These are phyloP conservation scores for Eucalyptus cloeziana DNA, from an alignment of 345 rosid genomes.

Conservation along the genomic window DNA sequence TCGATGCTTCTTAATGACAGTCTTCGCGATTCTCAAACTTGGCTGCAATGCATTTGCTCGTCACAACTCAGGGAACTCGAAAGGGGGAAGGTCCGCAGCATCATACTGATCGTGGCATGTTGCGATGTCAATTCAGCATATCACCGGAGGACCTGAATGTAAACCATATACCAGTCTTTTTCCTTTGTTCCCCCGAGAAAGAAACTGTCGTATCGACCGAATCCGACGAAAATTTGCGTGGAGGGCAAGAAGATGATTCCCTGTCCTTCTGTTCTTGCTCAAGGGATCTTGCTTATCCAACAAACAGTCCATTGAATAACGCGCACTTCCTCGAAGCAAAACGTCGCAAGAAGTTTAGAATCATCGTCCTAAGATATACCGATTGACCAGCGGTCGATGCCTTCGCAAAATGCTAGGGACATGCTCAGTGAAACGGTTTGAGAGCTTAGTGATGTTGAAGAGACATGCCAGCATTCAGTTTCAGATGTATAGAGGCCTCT, in stretches of 20 bases:
- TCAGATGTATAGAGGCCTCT: not conserved
- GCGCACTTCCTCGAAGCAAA: not conserved
- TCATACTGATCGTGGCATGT: not conserved
- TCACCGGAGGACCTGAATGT: not conserved
- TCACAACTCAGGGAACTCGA: not conserved
- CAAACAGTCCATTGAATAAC: not conserved
- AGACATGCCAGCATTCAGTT: no score
- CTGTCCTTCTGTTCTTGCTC: not conserved
- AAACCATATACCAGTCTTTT: not conserved
- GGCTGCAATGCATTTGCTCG: not conserved
- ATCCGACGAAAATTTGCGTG: not conserved
- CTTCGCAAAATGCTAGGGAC: not conserved
- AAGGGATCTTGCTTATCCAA: not conserved
- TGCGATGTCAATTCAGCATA: not conserved
- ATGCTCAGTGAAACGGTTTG: not conserved
- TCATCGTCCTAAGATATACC: not conserved
- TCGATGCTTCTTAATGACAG: not conserved
- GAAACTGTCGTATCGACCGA: not conserved
- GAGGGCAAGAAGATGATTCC: not conserved
- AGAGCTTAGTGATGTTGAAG: no score
- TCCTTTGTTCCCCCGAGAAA: not conserved
- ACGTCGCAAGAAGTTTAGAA: not conserved
- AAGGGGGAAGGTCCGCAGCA: not conserved
- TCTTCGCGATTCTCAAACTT: not conserved
- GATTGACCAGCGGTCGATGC: not conserved